Conservation (phyloP, 345 rosid genomes). For the Garcia nutans region DNA sequence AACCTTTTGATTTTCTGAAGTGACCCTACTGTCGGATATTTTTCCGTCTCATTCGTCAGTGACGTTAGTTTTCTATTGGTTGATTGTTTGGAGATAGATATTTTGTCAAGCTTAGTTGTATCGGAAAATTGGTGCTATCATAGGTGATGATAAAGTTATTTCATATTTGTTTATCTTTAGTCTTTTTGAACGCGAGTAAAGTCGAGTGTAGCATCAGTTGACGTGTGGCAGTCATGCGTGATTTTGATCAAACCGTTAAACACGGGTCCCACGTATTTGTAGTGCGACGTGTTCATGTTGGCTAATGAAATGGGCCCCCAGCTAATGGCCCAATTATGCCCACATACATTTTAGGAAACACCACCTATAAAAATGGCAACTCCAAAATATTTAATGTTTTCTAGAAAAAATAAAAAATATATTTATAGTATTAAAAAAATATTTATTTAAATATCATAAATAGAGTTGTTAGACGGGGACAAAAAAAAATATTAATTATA, state of each 20-base stretch:
- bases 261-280: slow-evolving; percentile 4
- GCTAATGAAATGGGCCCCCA: slow-evolving; percentile 3
- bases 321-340: not conserved
- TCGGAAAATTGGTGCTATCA: not conserved
- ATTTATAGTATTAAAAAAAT: too few relatives aligned
- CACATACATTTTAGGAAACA: not conserved
- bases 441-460: too few relatives aligned
- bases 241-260: slow-evolving; percentile 21
- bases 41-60: slow-evolving; percentile 11
- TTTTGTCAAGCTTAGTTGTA: not conserved
- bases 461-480: too few relatives aligned
- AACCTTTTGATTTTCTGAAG: slow-evolving; percentile 17
- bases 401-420: too few relatives aligned
- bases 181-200: not conserved
- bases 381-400: too few relatives aligned
- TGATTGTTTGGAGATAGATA: not conserved
- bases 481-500: too few relatives aligned
- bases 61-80: not conserved
- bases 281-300: slow-evolving; percentile 24
- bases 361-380: not conserved
- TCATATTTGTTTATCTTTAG: not conserved
- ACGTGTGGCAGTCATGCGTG: slow-evolving; percentile 36
- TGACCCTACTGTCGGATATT: not conserved
- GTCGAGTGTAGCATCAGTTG: not conserved
- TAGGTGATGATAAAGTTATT: not conserved